Evolutionary conservation across 805 yeast species (phyloP), one percentile per base, ranked within the genome.

Genomic region (Barnettozyma vustinii): DNA sequence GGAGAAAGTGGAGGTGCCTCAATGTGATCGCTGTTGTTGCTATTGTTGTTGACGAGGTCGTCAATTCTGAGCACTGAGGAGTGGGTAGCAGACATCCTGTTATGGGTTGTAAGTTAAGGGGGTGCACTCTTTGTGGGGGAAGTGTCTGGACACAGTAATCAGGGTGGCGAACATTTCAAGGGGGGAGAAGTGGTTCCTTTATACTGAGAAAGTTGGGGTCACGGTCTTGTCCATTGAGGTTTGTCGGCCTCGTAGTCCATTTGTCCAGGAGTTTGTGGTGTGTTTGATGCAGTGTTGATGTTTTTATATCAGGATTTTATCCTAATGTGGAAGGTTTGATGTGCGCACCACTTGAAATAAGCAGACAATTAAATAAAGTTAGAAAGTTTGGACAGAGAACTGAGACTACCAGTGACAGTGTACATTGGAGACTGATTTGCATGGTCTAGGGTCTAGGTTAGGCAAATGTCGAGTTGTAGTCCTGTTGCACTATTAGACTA

Each of bases 1-100:
- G 45, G 47, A 6, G 51, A 48, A 9, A 44, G 36, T 5, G 51
- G 51, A 9, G 47, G 40, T n/a, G n/a, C 7, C 30, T 36, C 45
- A 26, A 16, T 25, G n/a, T 9, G 19, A 41, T 30, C 43, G 13
- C 21, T 44, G 46, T n/a, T 23, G 25, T 23, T 23, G 25, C 8
- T 23, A 23, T 37, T 18, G 19, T 23, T 44, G 40, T 44, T 26
- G 9, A 44, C 41, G 19, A 44, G 47, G 19, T 37, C 37, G 27
- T 37, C 42, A 23, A 44, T 44, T 20, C 37, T 44, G 18, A 44
- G 33, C 20, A 26, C 20, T 8, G 33, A 16, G 37, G 33, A 36
- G 25, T 15, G 19, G 19, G 19, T 15, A 26, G 33, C 43, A 13
- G 27, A 20, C 37, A 36, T 36, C 15, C 39, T 18, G 39, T 36